A percentile compares a stretch with the other conserved stretches of the same genome.
Evolutionary conservation across 2,329 filamentous ascomycete species (phyloP).

Genomic region (Pseudogymnoascus pannorum): DNA sequence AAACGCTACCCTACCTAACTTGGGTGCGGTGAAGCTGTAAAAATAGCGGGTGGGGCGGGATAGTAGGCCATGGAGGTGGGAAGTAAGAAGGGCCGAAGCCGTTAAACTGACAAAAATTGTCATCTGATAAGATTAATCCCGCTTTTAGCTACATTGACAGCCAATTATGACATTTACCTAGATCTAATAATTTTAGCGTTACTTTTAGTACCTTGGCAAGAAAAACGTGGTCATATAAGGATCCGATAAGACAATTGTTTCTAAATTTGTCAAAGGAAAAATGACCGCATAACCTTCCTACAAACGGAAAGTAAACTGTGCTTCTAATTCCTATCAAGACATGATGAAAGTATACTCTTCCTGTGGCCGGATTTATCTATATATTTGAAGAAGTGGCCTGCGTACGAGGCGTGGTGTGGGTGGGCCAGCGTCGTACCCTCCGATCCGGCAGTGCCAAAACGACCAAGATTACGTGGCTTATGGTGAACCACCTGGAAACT

Average conservation of each 20-base stretch:
- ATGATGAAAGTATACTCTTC: not conserved
- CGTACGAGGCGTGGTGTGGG: too few species aligned
- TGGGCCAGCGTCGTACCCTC: not conserved
- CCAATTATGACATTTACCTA: not conserved
- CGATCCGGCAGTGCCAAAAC: not conserved
- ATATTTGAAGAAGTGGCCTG: not conserved
- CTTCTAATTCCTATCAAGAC: not conserved
- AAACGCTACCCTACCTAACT: too few species aligned
- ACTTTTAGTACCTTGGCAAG: not conserved
- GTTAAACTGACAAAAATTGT: not conserved
- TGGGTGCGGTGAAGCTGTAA: too few species aligned
- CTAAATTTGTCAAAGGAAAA: not conserved
- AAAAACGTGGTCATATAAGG: not conserved
- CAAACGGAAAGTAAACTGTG: not conserved
- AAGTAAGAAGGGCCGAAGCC: not conserved
- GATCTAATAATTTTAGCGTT: not conserved
- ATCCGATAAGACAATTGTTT: not conserved
- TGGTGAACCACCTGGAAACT: not conserved
- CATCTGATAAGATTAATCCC: not conserved
- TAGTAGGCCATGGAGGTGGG: not conserved
- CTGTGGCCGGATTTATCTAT: not conserved
- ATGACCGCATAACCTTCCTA: not conserved
- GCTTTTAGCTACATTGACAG: not conserved
- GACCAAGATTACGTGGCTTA: not conserved
- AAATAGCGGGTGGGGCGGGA: too few species aligned